These are phyloP conservation scores for Celoporthe dispersa DNA, from an alignment of 2,329 filamentous ascomycete species.

Conservation along the genomic window DNA sequence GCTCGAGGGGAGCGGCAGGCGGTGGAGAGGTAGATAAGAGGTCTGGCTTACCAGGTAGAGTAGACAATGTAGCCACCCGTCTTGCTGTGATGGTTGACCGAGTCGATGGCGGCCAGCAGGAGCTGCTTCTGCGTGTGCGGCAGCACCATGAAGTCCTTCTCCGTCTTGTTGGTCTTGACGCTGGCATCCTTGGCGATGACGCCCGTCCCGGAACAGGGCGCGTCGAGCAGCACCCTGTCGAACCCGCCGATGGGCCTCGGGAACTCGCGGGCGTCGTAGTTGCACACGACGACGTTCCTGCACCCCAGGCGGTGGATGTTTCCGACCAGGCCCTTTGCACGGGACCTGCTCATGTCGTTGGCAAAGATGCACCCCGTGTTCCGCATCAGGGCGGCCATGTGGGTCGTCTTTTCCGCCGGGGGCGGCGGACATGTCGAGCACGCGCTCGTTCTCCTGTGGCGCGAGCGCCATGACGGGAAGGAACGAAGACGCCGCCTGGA, in stretches of 20 bases:
- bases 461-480: conserved; percentile 96
- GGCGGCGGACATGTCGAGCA: conserved; percentile 92
- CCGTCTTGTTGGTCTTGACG: conserved; percentile 98
- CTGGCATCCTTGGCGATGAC: conserved; percentile 97
- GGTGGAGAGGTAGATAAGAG: conserved; percentile 23
- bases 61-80: conserved; percentile 96
- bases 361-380: conserved; percentile 96
- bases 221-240: conserved; percentile 91
- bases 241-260: conserved; percentile 95
- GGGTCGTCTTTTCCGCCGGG: conserved; percentile 97
- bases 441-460: conserved; percentile 88
- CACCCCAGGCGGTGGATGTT: conserved; percentile 95
- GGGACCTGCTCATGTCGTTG: conserved; percentile 92
- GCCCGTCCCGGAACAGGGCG: conserved; percentile 93
- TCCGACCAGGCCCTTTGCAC: conserved; percentile 95
- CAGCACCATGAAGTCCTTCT: conserved; percentile 90
- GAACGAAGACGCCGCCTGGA: conserved; percentile 96
- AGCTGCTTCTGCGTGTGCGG: conserved; percentile 96
- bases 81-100: conserved; percentile 86
- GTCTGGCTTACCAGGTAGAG: conserved; percentile 87
- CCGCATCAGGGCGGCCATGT: conserved; percentile 95
- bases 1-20: conserved; percentile 27
- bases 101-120: conserved; percentile 90
- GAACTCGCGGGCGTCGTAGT: conserved; percentile 93
- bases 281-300: conserved; percentile 93